Conservation (phyloP, 495 filamentous ascomycete species). For the Xylaria acuta region DNA sequence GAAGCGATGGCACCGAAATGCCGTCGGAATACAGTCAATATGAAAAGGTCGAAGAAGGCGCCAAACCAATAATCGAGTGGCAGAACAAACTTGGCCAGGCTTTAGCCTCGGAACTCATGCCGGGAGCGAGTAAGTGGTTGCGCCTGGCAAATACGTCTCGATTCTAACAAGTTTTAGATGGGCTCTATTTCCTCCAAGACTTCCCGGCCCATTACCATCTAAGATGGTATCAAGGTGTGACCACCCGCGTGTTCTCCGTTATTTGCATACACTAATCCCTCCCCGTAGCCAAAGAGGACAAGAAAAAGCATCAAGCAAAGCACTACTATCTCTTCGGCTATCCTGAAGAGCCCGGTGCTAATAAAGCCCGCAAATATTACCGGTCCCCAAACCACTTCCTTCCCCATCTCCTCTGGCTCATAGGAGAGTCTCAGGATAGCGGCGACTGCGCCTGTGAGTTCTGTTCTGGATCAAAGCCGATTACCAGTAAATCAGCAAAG, state of each 20-base stretch:
- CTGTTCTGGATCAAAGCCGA: constrained; percentile 27
- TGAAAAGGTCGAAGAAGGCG: constrained; percentile 24
- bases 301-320: constrained; percentile 26
- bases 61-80: constrained; percentile 25
- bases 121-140: constrained; percentile 18
- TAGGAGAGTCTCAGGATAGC: constrained; percentile 39
- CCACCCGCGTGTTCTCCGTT: neutral
- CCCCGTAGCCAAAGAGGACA: constrained; percentile 21
- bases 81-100: constrained; percentile 30
- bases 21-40: constrained; percentile 27
- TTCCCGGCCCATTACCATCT: constrained; percentile 26
- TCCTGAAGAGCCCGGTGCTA: constrained; percentile 35
- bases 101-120: constrained; percentile 23
- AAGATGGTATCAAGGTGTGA: constrained; percentile 28
- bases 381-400: constrained; percentile 51
- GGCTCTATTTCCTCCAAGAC: constrained; percentile 19
- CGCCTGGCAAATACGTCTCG: neutral
- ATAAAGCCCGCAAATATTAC: constrained; percentile 34
- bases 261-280: neutral
- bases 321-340: constrained; percentile 54
- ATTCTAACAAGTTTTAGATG: constrained; percentile 22
- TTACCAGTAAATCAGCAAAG: constrained; percentile 22
- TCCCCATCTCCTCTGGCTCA: constrained; percentile 49
- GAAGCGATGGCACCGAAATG: constrained; percentile 29
- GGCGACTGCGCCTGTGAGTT: constrained; percentile 40